Conservation (phyloP, 257 asterid species). For the Buddleja alternifolia region DNA sequence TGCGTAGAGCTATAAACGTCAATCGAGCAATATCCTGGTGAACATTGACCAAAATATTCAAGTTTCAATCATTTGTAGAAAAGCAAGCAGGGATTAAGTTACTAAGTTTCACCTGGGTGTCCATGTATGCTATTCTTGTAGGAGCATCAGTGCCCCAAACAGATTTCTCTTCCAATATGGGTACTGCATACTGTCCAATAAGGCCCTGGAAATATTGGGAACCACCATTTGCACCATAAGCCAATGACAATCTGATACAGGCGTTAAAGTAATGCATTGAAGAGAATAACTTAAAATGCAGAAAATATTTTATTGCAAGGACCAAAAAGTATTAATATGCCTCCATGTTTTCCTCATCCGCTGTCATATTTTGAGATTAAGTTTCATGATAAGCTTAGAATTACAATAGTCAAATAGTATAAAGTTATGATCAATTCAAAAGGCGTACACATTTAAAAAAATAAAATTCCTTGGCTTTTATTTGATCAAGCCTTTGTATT, state of each 20-base stretch:
- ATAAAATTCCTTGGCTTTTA: not conserved
- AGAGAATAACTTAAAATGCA: conserved; percentile 11
- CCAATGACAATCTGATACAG: conserved; percentile 20
- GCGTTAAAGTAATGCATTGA: conserved; percentile 11
- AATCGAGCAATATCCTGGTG: conserved; percentile 91
- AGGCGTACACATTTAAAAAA: too few relatives aligned
- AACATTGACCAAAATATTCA: conserved; percentile 24
- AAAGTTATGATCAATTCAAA: too few relatives aligned
- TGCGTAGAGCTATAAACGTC: conserved; percentile 91
- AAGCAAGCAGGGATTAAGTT: conserved; percentile 11
- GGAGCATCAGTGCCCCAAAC: conserved; percentile 99
- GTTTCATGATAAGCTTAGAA: not conserved
- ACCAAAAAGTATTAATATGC: too few relatives aligned
- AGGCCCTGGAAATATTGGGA: conserved; percentile 62
- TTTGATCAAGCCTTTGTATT: conserved; percentile 6
- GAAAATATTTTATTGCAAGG: not conserved
- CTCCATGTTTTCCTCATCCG: too few relatives aligned
- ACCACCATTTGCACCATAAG: conserved; percentile 26
- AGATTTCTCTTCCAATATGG: conserved; percentile 91
- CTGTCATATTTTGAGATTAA: not conserved
- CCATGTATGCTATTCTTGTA: conserved; percentile 97
- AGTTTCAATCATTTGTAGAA: conserved; percentile 18
- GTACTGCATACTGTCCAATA: conserved; percentile 98
- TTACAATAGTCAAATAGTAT: too few relatives aligned
- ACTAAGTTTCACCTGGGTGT: conserved; percentile 73